phyloP scores from a whole-genome alignment of 129 eudicot genomes.

The Pittosporum tobira region DNA sequence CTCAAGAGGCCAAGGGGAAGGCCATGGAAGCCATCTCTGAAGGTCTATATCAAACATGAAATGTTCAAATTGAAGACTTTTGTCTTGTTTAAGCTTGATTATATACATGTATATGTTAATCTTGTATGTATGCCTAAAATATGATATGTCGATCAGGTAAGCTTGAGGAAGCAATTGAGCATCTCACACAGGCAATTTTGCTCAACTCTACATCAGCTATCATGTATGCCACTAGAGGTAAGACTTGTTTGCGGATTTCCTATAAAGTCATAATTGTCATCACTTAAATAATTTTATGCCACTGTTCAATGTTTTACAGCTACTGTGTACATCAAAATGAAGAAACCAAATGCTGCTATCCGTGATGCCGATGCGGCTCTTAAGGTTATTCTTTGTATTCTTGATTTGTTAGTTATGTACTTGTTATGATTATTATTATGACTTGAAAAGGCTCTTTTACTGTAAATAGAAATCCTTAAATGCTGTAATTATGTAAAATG shows the following conservation, averaged over 20 bases:
- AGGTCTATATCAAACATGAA: too few species aligned
- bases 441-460: background rate
- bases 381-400: slow-evolving; percentile 39
- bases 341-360: slow-evolving; percentile 97
- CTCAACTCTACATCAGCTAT: slow-evolving; percentile 93
- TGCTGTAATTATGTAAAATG: too few species aligned
- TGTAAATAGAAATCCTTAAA: background rate
- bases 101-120: background rate
- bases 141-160: slow-evolving; percentile 38
- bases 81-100: background rate
- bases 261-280: background rate
- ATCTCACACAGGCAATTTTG: slow-evolving; percentile 69
- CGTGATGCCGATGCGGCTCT: slow-evolving; percentile 97
- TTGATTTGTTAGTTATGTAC: background rate
- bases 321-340: slow-evolving; percentile 81
- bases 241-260: background rate
- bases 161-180: slow-evolving; percentile 84
- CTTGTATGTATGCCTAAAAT: background rate
- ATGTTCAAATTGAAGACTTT: background rate
- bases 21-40: slow-evolving; percentile 90
- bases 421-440: background rate
- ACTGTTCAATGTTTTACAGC: slow-evolving; percentile 34
- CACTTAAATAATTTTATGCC: background rate
- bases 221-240: slow-evolving; percentile 93
- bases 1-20: slow-evolving; percentile 80